Base-by-base conservation (phyloP, 257 asterid genomes). In the Scutellaria minor region DNA sequence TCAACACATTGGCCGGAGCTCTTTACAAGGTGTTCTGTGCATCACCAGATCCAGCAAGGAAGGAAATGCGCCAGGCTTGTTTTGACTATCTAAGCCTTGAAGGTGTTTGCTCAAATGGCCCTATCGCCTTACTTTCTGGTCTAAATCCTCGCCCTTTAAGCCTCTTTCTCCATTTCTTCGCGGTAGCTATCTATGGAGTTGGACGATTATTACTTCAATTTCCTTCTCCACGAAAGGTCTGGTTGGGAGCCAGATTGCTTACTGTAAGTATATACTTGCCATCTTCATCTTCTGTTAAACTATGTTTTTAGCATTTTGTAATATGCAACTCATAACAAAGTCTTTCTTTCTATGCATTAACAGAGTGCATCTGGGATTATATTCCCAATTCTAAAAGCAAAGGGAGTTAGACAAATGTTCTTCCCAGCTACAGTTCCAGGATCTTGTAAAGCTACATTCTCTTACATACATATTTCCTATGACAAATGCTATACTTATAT, bases 1-100 rank as follows among this genome's bases (percentile, higher is more conserved):
- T 92, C n/a, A 88, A 90, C 74, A 86, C 92, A 64, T 59, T 90
- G 83, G 98, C 97, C 0, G 95, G 90, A 62, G 94, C 96, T 6
- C 86, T 87, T 6, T 88, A 87, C 83, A 79, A 90, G 51, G 93
- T 92, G 0, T 87, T 88, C 57, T 83, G 91, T 78, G 88, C 92
- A 42, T 88, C 94, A 3, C 83, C 90, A 2, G 98, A 90, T 74
- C 86, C 82, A 50, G 91, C 93, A 39, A 88, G 85, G 76, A 80
- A 82, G 70, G 96, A 86, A 72, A 85, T 92, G 90, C 89, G 90
- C 0, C 74, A 81, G 64, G 97, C 96, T 7, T 87, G 90, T 65
- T 92, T 88, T 20, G 94, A 88, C 74, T 92, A 90, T 57, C 64
- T 87, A 40, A 82, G 91, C 62, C 86, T 92, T 5, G 96, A 96